Base-by-base conservation (phyloP, 2,329 filamentous ascomycete species). In the Colletotrichum karsti region DNA sequence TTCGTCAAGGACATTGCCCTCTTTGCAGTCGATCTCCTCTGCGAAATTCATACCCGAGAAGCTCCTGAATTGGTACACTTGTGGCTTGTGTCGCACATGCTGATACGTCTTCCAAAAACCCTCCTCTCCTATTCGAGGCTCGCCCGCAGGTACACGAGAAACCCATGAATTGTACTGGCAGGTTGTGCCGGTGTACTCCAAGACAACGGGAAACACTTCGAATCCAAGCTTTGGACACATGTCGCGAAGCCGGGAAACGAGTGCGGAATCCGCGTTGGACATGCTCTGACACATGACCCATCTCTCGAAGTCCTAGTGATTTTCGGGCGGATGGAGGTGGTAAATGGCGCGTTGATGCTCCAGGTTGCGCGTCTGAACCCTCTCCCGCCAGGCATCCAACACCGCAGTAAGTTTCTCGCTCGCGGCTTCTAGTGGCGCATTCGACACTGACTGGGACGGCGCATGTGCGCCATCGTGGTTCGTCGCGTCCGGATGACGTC, bases 191-290 rank as follows among this genome's bases (percentile, higher is more conserved):
- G 53, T 59, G 39, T 68, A 68, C 18, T 59, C 56, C 37, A 68
- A n/a, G 30, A 68, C 61, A n/a, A 65, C 60, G 8, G 46, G 60
- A 26, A 68, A 20, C 10, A 68, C 60, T 24, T 68, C 65, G 33
- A 68, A 68, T 5, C 53, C 61, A n/a, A 50, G 18, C 20, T 64
- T 39, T 13, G 65, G 60, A 24, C 46, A 64, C 8, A 59, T 15
- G 20, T 6, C 12, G 22, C 54, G 53, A 7, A 68, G 60, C 7
- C 26, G 51, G 12, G 37, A 7, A 3, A 42, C 26, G 18, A 68
- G 53, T 22, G 28, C 26, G 28, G 39, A 39, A 28, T 68, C 65
- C 4, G 53, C 46, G 8, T 24, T 18, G 28, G 60, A 59, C 65
- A 68, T 41, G 53, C 12, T 41, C 20, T 54, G 37, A 5, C 22